Conservation (phyloP, 140 eudicot species). For the Anethum foeniculum region DNA sequence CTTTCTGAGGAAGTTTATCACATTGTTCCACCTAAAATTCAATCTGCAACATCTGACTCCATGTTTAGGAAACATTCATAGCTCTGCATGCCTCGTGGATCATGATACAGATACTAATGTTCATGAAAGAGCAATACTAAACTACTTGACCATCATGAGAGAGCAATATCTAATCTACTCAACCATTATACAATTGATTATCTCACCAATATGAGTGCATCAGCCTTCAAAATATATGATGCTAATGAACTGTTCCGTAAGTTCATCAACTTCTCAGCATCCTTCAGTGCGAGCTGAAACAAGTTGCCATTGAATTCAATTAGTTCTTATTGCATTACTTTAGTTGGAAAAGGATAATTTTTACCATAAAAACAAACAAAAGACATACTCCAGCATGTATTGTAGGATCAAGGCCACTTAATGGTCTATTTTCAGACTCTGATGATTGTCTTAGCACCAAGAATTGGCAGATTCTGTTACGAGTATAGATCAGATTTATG, state of each 20-base stretch:
- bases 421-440: slow-evolving; percentile 68
- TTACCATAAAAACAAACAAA: slow-evolving; percentile 4
- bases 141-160: not conserved
- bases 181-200: not conserved
- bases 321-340: not conserved
- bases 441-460: slow-evolving; percentile 65
- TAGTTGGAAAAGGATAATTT: not conserved
- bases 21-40: not conserved
- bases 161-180: not conserved
- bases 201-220: slow-evolving; percentile 80
- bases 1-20: not conserved
- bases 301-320: not conserved
- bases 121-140: not conserved
- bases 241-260: slow-evolving; percentile 23
- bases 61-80: not conserved
- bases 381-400: slow-evolving; percentile 45
- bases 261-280: slow-evolving; percentile 81
- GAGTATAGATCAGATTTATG: slow-evolving; percentile 4
- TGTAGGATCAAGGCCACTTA: slow-evolving; percentile 95
- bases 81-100: not conserved
- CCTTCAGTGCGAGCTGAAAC: slow-evolving; percentile 87
- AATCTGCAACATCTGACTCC: not conserved
- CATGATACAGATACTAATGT: not conserved
- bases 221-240: slow-evolving; percentile 63
- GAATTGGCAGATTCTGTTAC: slow-evolving; percentile 55